Evolutionary conservation across 305 asterid genomes (phyloP).

Genomic region (Fraxinus xanthoxyloides): DNA sequence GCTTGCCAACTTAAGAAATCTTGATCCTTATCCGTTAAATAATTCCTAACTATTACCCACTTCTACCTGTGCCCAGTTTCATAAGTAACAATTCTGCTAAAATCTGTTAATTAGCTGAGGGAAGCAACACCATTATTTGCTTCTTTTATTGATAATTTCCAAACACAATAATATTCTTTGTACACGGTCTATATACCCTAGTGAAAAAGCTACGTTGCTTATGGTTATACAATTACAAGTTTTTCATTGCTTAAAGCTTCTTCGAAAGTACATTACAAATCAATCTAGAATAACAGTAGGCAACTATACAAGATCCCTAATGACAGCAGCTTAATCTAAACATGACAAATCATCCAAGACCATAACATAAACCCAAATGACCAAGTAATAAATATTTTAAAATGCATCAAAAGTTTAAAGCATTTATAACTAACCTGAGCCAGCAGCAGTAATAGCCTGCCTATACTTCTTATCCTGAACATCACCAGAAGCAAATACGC

Average conservation of each 20-base stretch:
- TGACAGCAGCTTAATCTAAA: neutral
- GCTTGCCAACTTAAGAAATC: neutral
- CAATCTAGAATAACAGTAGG: neutral
- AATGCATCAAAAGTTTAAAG: too few species aligned
- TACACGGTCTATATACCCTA: neutral
- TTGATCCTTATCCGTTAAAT: slow-evolving; percentile 9
- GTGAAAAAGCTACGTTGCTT: neutral
- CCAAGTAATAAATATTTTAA: neutral
- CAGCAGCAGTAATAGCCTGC: slow-evolving; percentile 95
- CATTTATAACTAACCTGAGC: slow-evolving; percentile 57
- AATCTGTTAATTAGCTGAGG: neutral
- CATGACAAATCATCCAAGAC: neutral
- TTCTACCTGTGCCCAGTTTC: neutral
- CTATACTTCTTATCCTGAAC: slow-evolving; percentile 97
- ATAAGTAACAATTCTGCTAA: neutral
- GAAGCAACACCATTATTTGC: neutral
- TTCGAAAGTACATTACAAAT: neutral
- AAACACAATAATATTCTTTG: neutral
- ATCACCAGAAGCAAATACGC: slow-evolving; percentile 97
- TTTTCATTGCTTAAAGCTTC: neutral
- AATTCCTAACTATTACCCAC: neutral
- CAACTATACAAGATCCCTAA: neutral
- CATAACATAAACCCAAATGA: neutral
- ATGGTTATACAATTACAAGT: neutral
- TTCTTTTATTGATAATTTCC: neutral